These are phyloP conservation scores for Mycotypha africana DNA, from an alignment of 371 early-diverging fungal genomes.

Conservation along the genomic window DNA sequence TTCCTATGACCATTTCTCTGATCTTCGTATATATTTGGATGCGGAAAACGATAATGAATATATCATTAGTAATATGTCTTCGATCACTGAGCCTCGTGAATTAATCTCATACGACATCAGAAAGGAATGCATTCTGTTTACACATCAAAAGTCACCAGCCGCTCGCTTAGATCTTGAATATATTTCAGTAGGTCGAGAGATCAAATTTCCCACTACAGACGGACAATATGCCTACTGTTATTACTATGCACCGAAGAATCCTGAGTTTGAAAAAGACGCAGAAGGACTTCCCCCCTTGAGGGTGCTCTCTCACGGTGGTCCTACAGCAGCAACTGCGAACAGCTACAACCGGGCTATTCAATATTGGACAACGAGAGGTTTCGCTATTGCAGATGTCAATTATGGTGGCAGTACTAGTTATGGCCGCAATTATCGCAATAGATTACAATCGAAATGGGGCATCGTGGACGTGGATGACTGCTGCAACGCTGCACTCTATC, in stretches of 20 bases:
- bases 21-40: constrained; percentile 22
- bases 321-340: constrained; percentile 39
- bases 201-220: constrained; percentile 56
- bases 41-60: constrained; percentile 25
- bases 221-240: constrained; percentile 48
- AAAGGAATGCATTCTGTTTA: constrained; percentile 3
- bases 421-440: constrained; percentile 68
- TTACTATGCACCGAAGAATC: constrained; percentile 66
- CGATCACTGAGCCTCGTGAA: constrained; percentile 17
- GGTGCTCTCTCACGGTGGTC: constrained; percentile 72
- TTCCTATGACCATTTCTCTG: constrained; percentile 26
- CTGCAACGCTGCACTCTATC: constrained; percentile 61
- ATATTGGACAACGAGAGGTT: constrained; percentile 77
- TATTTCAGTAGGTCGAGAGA: constrained; percentile 59
- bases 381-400: constrained; percentile 69
- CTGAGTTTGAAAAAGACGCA: constrained; percentile 36
- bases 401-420: constrained; percentile 76
- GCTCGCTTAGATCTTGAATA: constrained; percentile 34
- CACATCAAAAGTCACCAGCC: constrained; percentile 9
- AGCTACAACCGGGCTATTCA: constrained; percentile 48
- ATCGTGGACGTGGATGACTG: constrained; percentile 76
- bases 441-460: constrained; percentile 65
- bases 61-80: constrained; percentile 25
- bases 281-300: constrained; percentile 60
- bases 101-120: constrained; percentile 17